Evolutionary conservation across 2,329 filamentous ascomycete genomes (phyloP), one percentile per base, ranked within the genome.

Genomic region (Penicillium sp.): DNA sequence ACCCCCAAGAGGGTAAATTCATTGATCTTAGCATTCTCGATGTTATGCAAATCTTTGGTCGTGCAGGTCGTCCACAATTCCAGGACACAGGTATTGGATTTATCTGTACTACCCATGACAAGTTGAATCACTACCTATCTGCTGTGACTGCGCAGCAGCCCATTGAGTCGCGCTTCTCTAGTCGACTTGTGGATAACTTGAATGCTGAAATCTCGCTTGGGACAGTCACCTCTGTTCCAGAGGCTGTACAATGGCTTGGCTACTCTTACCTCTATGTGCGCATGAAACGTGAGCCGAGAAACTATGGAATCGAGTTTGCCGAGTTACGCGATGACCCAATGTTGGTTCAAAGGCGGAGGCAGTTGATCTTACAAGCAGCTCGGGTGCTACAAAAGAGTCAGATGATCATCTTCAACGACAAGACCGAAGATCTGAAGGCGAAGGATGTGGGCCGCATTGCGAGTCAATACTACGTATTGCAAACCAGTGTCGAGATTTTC

Each of bases 371-470:
- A 42, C 87, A 96, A 65, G 94, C 94, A 25, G 94, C 94, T 0
- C 82, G 87, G 41, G 89, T 90, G 6, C 77, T 99, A 41, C 92
- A 97, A 68, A 83, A 92, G 68, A 96, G 90, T 64, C 94, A 99
- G 74, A 99, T 99, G 95, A 94, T 99, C 66, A 94, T 99, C 54
- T 99, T 93, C 79, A 97, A 99, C 62, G 94, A 97, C 68, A 84
- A 81, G 18, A 99, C 93, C 0, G 93, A 97, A 63, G 93, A 97
- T 66, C 83, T 99, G 9, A 86, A 91, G 56, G 89, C 91, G 57
- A 99, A 99, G 72, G 93, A 99, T 66, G 88, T 97, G 48, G 94
- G 94, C 3, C 87, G 94, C 16, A 99, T 99, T 70, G 94, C 94
- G 16, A 97, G 93, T 72, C 93, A 99, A 72, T 99, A 88, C 69